A percentile compares a stretch with the other conserved stretches of the same genome.
Conservation (phyloP, 768 basidiomycete genomes). For the Xerocomellus amylosporus region DNA sequence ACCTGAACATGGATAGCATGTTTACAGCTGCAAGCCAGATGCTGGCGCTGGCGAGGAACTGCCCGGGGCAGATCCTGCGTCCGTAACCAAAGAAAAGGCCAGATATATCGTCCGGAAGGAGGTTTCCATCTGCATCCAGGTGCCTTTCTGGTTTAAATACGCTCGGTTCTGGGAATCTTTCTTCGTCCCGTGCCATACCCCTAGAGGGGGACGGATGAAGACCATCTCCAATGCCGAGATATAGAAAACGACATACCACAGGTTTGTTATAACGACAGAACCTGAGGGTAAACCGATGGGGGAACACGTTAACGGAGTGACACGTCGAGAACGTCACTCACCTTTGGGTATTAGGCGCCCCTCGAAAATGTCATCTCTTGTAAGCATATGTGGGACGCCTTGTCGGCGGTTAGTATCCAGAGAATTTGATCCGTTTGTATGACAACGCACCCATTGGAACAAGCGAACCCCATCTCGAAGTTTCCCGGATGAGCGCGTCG, state of each 20-base stretch:
- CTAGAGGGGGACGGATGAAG: conserved; percentile 2
- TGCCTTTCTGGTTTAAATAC: conserved; percentile 36
- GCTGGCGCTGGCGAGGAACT: conserved; percentile 16
- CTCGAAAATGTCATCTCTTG: conserved; percentile 40
- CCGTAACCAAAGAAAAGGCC: conserved; percentile 36
- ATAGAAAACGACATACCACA: conserved; percentile 9
- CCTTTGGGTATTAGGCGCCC: conserved; percentile 54
- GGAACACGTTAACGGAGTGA: neutral
- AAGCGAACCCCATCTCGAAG: conserved; percentile 21
- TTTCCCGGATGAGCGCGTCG: conserved; percentile 24
- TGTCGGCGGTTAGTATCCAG: neutral
- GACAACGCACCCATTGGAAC: conserved; percentile 20
- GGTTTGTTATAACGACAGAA: conserved; percentile 22
- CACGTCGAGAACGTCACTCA: neutral
- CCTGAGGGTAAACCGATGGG: conserved; percentile 11
- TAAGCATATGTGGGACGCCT: conserved; percentile 31
- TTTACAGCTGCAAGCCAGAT: conserved; percentile 19
- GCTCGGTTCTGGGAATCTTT: conserved; percentile 27
- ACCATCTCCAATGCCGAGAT: too few species aligned
- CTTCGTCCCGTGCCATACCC: conserved; percentile 25
- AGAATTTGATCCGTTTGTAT: too few species aligned
- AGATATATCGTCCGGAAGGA: conserved; percentile 20
- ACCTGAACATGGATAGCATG: conserved; percentile 21
- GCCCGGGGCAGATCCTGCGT: conserved; percentile 23
- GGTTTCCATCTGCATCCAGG: conserved; percentile 21